These are phyloP conservation scores for Speleostelium caveatum DNA, from an alignment of 78 protist species.

Conservation along the genomic window DNA sequence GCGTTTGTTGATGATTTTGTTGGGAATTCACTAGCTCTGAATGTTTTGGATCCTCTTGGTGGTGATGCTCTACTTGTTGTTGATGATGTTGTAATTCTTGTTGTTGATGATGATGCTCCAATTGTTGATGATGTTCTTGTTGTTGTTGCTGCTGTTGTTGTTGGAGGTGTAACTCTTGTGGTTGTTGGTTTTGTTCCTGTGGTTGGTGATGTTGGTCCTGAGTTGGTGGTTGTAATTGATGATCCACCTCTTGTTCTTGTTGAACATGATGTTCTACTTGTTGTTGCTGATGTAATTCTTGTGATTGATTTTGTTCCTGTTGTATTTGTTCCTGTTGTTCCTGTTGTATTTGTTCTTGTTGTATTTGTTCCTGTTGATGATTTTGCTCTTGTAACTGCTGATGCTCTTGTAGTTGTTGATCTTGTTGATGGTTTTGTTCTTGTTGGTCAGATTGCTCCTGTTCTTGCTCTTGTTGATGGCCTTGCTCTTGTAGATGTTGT, in stretches of 20 bases:
- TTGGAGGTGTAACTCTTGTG: background rate
- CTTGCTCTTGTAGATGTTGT: background rate
- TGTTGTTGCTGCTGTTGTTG: background rate
- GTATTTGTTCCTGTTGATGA: background rate
- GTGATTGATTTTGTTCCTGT: background rate
- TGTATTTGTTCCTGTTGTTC: too few relatives aligned
- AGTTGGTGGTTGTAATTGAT: background rate
- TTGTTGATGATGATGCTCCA: background rate
- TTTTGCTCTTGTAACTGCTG: background rate
- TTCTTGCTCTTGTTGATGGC: background rate
- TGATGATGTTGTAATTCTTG: background rate
- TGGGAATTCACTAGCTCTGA: background rate
- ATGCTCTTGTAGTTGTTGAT: background rate
- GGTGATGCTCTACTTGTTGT: background rate
- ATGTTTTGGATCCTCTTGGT: background rate
- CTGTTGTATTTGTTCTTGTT: background rate
- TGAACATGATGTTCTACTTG: background rate
- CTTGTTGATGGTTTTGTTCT: background rate
- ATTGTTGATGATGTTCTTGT: constrained; percentile 21
- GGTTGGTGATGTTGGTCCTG: background rate
- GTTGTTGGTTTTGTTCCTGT: background rate
- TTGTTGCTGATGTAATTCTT: background rate
- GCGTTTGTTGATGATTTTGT: background rate
- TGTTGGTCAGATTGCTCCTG: background rate
- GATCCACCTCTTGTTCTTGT: background rate